phyloP scores from a whole-genome alignment of 495 filamentous ascomycete genomes.

The Aspergillus nidulans region DNA sequence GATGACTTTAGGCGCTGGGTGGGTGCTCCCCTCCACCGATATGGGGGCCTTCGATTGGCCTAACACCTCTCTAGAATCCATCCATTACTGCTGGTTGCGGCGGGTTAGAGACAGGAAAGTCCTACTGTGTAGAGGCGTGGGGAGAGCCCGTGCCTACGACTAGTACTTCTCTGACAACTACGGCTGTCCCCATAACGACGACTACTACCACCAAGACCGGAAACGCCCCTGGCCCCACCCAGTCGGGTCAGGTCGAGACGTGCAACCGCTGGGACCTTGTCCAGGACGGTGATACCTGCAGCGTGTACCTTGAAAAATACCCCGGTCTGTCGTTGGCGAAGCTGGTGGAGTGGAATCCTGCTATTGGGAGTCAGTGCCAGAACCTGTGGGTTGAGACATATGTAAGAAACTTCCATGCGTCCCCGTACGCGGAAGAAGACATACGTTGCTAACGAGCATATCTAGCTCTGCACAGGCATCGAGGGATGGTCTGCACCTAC shows the following conservation, averaged over 20 bases:
- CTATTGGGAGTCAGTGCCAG: background rate
- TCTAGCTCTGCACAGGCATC: background rate
- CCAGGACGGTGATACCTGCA: background rate
- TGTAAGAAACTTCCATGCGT: background rate
- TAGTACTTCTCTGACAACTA: background rate
- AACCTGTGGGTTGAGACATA: background rate
- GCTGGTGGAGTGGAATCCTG: background rate
- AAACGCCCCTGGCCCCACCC: background rate
- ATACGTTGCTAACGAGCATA: background rate
- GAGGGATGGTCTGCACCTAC: background rate
- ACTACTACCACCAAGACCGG: background rate
- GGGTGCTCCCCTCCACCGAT: background rate
- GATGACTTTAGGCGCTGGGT: conserved; percentile 6
- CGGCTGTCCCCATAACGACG: background rate
- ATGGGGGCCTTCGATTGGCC: no score
- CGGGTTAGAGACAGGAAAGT: background rate
- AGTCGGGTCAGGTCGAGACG: background rate
- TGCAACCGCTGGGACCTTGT: conserved; percentile 4
- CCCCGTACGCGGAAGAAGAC: background rate
- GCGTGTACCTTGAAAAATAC: background rate
- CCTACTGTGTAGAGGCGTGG: conserved; percentile 4
- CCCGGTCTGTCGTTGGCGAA: background rate
- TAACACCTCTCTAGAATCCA: no score
- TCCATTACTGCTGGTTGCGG: conserved; percentile 2
- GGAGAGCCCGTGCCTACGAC: background rate